phyloP scores from a whole-genome alignment of 495 filamentous ascomycete genomes.

The Neurospora sp. region DNA sequence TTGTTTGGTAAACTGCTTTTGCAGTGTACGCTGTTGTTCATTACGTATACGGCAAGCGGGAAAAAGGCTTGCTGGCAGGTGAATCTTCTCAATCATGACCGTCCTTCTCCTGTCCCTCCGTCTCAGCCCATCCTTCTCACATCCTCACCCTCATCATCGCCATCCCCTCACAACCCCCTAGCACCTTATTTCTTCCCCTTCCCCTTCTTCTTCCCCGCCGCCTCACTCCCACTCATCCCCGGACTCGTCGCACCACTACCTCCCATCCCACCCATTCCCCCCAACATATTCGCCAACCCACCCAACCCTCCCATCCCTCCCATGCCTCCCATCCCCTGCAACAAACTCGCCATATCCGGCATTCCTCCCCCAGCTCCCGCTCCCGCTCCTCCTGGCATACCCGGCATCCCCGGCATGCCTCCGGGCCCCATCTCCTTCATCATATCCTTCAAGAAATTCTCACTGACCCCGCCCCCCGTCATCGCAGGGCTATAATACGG shows the following conservation, averaged over 20 bases:
- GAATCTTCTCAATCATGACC: not conserved
- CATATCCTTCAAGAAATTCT: slow-evolving; percentile 95
- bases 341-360: slow-evolving; percentile 35
- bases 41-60: not conserved
- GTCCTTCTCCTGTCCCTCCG: not conserved
- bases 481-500: slow-evolving; percentile 81
- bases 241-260: slow-evolving; percentile 15
- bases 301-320: slow-evolving; percentile 16
- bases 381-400: not conserved
- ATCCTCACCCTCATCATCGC: not conserved
- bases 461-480: slow-evolving; percentile 87
- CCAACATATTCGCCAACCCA: not conserved
- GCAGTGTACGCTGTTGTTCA: not conserved
- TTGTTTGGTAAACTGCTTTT: not conserved
- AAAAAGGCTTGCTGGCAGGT: not conserved
- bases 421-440: slow-evolving; percentile 78
- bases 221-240: slow-evolving; percentile 12
- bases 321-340: slow-evolving; percentile 25
- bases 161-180: not conserved
- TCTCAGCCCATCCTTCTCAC: not conserved
- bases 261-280: slow-evolving; percentile 3
- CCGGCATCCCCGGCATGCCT: slow-evolving; percentile 16
- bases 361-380: not conserved
- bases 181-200: slow-evolving; percentile 31
- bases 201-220: slow-evolving; percentile 39